Evolutionary conservation across 179 eudicot genomes (phyloP).

Genomic region (Spinacia oleracea): DNA sequence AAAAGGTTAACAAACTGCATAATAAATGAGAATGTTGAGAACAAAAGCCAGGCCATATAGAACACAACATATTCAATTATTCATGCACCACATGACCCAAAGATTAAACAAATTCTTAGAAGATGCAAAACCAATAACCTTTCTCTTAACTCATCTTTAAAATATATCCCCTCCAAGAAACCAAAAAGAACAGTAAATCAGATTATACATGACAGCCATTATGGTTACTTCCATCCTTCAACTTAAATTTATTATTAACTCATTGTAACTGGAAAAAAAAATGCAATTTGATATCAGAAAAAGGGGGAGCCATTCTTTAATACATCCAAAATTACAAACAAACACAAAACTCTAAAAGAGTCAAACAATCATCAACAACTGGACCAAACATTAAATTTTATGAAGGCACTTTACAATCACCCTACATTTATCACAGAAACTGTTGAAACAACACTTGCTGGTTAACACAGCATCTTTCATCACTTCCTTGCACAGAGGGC

Average conservation of each 20-base stretch:
- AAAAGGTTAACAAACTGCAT: background rate
- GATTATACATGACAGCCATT: background rate
- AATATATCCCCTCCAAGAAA: background rate
- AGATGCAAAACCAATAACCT: background rate
- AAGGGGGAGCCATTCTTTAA: background rate
- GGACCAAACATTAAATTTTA: background rate
- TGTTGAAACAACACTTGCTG: slow-evolving; percentile 92
- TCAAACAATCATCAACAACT: background rate
- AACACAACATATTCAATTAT: background rate
- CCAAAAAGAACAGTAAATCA: background rate
- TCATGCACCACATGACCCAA: background rate
- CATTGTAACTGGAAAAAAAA: background rate
- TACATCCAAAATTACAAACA: too few species aligned
- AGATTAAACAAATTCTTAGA: background rate
- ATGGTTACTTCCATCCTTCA: background rate
- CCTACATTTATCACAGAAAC: slow-evolving; percentile 93
- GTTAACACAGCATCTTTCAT: slow-evolving; percentile 97
- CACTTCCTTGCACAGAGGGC: slow-evolving; percentile 83
- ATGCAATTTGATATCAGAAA: background rate
- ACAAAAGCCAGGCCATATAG: background rate
- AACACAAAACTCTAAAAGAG: background rate
- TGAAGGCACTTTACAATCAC: background rate
- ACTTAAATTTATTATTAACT: background rate
- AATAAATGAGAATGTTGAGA: background rate
- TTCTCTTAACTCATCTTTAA: background rate